A percentile compares a stretch with the other conserved stretches of the same genome.
These are phyloP conservation scores for Euryodendron excelsum DNA, from an alignment of 148 eudicot genomes.

Conservation along the genomic window DNA sequence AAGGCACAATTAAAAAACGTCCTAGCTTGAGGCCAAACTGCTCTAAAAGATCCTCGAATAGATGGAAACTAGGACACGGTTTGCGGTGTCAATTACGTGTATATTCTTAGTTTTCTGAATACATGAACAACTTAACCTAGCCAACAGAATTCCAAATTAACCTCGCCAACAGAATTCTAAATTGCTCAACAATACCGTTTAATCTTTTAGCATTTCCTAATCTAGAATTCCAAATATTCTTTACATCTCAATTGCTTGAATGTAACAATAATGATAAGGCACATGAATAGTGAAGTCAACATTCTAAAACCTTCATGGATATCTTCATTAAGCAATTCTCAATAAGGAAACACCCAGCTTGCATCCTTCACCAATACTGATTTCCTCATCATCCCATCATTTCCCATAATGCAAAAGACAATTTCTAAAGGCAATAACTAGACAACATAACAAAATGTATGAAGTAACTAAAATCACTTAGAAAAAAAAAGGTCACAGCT, in stretches of 20 bases:
- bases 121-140: not conserved
- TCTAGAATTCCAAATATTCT: not conserved
- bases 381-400: not conserved
- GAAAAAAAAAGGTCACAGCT: no score
- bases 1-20: not conserved
- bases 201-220: no score
- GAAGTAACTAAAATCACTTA: no score
- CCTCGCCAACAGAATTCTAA: not conserved
- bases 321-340: not conserved
- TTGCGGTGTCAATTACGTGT: not conserved
- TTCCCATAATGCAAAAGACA: no score
- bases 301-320: not conserved
- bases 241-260: not conserved
- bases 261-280: no score
- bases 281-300: not conserved
- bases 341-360: not conserved
- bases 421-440: no score
- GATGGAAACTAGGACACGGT: not conserved
- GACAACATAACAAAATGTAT: no score
- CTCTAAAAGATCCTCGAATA: no score
- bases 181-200: not conserved
- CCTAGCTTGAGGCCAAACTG: no score
- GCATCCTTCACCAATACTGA: not conserved
- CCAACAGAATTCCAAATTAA: no score
- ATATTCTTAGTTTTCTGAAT: not conserved